Conservation (phyloP, 345 rosid genomes). For the Trapa bicornis region DNA sequence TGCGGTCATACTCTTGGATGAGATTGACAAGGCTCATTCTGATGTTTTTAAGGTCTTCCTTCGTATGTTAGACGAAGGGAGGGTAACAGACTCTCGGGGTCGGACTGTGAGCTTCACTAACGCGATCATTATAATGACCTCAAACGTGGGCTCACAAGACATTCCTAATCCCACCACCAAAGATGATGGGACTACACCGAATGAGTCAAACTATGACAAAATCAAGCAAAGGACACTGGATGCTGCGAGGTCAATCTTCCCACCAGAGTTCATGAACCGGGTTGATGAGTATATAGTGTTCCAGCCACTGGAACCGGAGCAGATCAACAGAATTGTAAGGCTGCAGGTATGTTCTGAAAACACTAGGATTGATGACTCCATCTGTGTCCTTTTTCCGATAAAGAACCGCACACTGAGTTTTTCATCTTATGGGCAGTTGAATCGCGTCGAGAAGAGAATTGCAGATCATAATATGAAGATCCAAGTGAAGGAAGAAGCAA, state of each 20-base stretch:
- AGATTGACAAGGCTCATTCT: slow-evolving; percentile 92
- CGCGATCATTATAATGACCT: slow-evolving; percentile 86
- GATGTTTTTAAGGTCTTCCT: slow-evolving; percentile 96
- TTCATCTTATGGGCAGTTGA: slow-evolving; percentile 36
- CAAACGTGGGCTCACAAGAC: slow-evolving; percentile 87
- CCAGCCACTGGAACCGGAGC: slow-evolving; percentile 83
- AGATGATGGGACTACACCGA: slow-evolving; percentile 36
- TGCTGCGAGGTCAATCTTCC: slow-evolving; percentile 92
- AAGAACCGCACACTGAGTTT: neutral
- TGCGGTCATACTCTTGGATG: slow-evolving; percentile 91
- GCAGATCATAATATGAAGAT: slow-evolving; percentile 81
- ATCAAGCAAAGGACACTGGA: slow-evolving; percentile 80
- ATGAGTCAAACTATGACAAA: slow-evolving; percentile 57
- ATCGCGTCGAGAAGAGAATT: slow-evolving; percentile 78
- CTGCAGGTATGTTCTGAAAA: slow-evolving; percentile 51
- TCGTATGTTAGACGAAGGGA: slow-evolving; percentile 90
- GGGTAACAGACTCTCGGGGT: slow-evolving; percentile 97
- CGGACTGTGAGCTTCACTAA: slow-evolving; percentile 91
- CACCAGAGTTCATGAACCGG: slow-evolving; percentile 96
- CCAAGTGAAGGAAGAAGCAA: slow-evolving; percentile 55
- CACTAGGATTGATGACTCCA: neutral
- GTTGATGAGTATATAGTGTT: slow-evolving; percentile 97
- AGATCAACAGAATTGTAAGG: slow-evolving; percentile 70
- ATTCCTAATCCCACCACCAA: slow-evolving; percentile 33
- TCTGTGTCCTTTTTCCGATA: neutral